These are phyloP conservation scores for Neurospora terricola DNA, from an alignment of 495 filamentous ascomycete species.

Conservation along the genomic window DNA sequence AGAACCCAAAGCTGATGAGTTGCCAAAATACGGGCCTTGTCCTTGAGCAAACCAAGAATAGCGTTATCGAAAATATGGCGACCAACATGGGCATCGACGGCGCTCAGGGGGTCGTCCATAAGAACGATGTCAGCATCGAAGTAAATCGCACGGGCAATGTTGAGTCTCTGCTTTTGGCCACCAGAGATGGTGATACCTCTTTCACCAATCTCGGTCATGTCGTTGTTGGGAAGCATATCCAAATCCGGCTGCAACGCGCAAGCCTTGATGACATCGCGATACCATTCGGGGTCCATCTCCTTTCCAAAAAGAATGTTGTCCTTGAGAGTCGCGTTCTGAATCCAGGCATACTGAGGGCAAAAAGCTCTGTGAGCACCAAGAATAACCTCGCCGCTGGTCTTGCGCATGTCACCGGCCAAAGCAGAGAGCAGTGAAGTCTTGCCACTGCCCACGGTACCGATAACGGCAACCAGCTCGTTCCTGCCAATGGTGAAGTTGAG, in stretches of 20 bases:
- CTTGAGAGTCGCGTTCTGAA: constrained; percentile 78
- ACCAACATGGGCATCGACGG: constrained; percentile 81
- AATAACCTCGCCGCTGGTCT: constrained; percentile 59
- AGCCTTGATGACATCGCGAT: constrained; percentile 44
- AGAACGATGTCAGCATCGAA: constrained; percentile 72
- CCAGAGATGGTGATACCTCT: constrained; percentile 74
- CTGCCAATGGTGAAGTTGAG: constrained; percentile 65
- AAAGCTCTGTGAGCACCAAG: constrained; percentile 75
- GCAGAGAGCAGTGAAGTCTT: constrained; percentile 88
- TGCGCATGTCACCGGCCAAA: constrained; percentile 87
- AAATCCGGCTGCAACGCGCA: constrained; percentile 65
- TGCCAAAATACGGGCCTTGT: constrained; percentile 83
- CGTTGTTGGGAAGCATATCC: constrained; percentile 64
- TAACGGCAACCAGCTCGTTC: constrained; percentile 81
- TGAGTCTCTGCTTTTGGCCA: constrained; percentile 75
- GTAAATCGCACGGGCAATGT: constrained; percentile 78
- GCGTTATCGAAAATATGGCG: constrained; percentile 94
- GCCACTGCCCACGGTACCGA: constrained; percentile 83
- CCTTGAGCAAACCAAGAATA: constrained; percentile 77
- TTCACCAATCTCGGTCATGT: constrained; percentile 69
- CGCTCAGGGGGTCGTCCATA: constrained; percentile 77
- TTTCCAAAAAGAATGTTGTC: constrained; percentile 91
- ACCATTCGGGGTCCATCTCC: constrained; percentile 57
- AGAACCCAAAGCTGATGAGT: constrained; percentile 94
- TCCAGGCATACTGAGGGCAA: constrained; percentile 96